Percentiles rank a stretch among this genome's conserved stretches.
Evolutionary conservation across 179 eudicot genomes (phyloP).

Genomic region (Amaranthus tricolor): DNA sequence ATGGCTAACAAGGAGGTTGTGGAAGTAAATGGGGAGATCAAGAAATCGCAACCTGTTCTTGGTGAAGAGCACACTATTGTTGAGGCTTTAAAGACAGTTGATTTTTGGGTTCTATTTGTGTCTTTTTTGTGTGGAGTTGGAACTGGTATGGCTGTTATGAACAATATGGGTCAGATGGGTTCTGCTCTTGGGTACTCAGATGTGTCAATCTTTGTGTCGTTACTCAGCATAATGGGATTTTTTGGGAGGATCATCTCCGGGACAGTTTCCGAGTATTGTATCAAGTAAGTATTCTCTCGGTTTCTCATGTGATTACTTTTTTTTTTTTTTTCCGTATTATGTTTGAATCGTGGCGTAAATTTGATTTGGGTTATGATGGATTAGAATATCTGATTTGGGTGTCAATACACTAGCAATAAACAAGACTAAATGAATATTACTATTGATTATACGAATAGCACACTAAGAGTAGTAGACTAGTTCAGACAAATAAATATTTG

Average conservation of each 20-base stretch:
- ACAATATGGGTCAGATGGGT: constrained; percentile 96
- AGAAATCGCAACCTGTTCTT: constrained; percentile 43
- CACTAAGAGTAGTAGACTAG: too few species aligned
- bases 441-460: too few species aligned
- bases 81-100: constrained; percentile 63
- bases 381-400: neutral
- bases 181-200: constrained; percentile 75
- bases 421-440: too few species aligned
- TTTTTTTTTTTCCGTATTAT: neutral
- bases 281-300: constrained; percentile 58
- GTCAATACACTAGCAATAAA: too few species aligned
- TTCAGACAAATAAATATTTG: too few species aligned
- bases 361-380: neutral
- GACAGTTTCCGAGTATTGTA: constrained; percentile 68
- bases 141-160: constrained; percentile 85
- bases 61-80: constrained; percentile 91
- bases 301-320: constrained; percentile 1
- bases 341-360: neutral
- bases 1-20: constrained; percentile 18
- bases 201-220: constrained; percentile 80
- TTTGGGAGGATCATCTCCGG: constrained; percentile 87
- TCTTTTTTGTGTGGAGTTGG: constrained; percentile 96
- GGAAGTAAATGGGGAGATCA: constrained; percentile 19
- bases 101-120: constrained; percentile 85
- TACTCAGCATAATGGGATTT: constrained; percentile 81